Conservation (phyloP, 495 filamentous ascomycete species). For the Annulohypoxylon nitens region DNA sequence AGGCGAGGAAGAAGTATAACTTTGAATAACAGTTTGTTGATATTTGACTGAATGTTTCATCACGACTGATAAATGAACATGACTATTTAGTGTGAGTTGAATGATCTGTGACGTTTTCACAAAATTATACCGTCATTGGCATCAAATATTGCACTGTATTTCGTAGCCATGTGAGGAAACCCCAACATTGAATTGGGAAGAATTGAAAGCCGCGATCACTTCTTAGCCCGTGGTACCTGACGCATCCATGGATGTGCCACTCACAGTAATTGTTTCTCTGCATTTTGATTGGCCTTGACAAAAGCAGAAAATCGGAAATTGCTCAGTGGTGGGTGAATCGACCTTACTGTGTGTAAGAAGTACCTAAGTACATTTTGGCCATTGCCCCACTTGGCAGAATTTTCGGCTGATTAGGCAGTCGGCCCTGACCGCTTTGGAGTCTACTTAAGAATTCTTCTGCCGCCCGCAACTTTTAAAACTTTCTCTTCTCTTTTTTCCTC, state of each 20-base stretch:
- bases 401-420: slow-evolving; percentile 35
- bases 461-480: slow-evolving; percentile 29
- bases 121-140: no score
- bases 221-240: not conserved
- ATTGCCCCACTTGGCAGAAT: slow-evolving; percentile 40
- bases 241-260: no score
- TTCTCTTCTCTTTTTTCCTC: slow-evolving; percentile 50
- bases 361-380: not conserved
- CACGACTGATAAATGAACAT: no score
- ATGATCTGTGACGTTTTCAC: no score
- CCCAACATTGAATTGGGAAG: no score
- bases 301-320: not conserved
- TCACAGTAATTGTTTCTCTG: no score
- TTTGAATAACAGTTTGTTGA: slow-evolving; percentile 24
- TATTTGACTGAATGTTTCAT: not conserved
- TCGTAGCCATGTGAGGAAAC: no score
- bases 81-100: no score
- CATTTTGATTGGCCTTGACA: slow-evolving; percentile 14
- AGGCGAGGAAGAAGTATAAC: slow-evolving; percentile 52
- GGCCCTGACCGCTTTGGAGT: slow-evolving; percentile 45
- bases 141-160: no score
- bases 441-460: slow-evolving; percentile 45
- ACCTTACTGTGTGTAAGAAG: not conserved
- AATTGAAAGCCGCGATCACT: no score
- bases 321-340: not conserved